phyloP scores from a whole-genome alignment of 2,329 filamentous ascomycete species.

The Fusarium hainanense region DNA sequence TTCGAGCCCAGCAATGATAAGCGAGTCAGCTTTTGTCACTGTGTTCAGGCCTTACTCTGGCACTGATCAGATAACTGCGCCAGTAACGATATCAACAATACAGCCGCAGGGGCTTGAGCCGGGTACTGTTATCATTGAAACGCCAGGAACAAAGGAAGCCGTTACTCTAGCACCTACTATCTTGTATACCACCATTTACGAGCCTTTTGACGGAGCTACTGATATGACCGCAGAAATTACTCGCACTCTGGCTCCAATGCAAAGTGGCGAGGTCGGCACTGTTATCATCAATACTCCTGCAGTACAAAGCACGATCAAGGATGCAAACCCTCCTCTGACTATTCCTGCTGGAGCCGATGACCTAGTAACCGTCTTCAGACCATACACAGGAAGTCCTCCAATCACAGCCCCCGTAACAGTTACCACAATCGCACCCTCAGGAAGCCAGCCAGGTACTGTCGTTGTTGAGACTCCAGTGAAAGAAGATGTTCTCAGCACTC shows the following conservation, averaged over 20 bases:
- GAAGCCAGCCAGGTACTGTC: too few species aligned
- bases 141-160: constrained; percentile 3
- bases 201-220: constrained; percentile 12
- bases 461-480: constrained; percentile 19
- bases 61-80: background rate
- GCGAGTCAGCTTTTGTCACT: background rate
- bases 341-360: constrained; percentile 7
- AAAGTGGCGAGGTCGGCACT: constrained; percentile 18
- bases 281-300: constrained; percentile 26
- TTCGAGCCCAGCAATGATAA: background rate
- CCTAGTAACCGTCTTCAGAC: background rate
- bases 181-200: constrained; percentile 29
- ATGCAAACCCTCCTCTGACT: constrained; percentile 13
- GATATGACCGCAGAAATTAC: constrained; percentile 13
- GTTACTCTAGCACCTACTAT: background rate
- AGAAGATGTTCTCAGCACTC: background rate
- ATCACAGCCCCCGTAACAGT: background rate
- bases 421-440: background rate
- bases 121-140: constrained; percentile 27
- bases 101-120: constrained; percentile 4
- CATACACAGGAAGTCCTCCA: too few species aligned
- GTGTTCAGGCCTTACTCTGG: constrained; percentile 10
- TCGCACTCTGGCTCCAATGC: constrained; percentile 2
- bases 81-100: constrained; percentile 5
- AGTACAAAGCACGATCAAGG: constrained; percentile 12